Base-by-base conservation (phyloP, 345 rosid species). In the Populus alba region DNA sequence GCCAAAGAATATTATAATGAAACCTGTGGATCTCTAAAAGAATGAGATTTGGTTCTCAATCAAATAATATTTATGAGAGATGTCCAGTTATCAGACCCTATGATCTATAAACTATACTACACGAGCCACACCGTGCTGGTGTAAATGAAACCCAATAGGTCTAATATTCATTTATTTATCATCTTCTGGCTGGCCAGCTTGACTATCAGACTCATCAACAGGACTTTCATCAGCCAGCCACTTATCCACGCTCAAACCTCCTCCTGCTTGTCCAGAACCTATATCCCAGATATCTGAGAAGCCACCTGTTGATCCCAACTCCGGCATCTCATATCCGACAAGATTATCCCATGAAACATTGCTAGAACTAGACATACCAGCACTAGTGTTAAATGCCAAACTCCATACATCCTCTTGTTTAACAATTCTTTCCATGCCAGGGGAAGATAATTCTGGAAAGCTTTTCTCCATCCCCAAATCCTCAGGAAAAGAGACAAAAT, bases 211-310 rank as follows among this genome's bases (percentile, higher is more conserved):
- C 74, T 82, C 78, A 7, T 80, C 74, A 38, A 68, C 22, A 66
- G 71, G 70, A 37, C 77, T 75, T 51, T 83, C 93, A 75, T 81
- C 87, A 75, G 82, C 82, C 20, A 78, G 85, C 97, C 91, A 87
- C 75, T 70, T 78, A 80, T 85, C 89, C 71, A 51, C 62, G 74
- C 84, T 86, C 70, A 86, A 83, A 72, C 79, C 77, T 83, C 83
- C 91, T 79, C 84, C 86, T 66, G 81, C 88, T 67, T 86, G 92
- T 13, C 79, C 79, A 29, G 86, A 78, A 66, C 83, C 81, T 38
- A 87, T 66, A 83, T 90, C 91, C 98, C 97, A 90, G 16, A 89
- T 75, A 87, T 93, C 97, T 57, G 95, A 88, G 75, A 91, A 85
- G 65, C 71, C 86, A 65, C 71, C 83, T 17, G 81, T 86, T 76